Evolutionary conservation across 2,329 filamentous ascomycete species (phyloP).

Genomic region (Elsinoe batatas): DNA sequence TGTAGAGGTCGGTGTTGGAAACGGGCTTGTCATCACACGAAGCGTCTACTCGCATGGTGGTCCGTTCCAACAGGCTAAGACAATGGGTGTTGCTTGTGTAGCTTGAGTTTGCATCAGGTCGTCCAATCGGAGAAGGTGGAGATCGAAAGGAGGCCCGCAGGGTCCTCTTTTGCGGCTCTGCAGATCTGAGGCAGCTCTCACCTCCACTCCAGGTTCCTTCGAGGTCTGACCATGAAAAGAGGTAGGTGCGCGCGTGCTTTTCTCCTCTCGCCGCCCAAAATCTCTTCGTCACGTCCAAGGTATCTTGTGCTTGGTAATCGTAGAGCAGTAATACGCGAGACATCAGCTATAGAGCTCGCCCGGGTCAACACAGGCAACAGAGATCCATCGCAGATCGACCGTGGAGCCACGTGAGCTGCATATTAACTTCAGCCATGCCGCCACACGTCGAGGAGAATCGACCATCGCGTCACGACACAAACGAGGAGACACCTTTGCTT

Average conservation of each 20-base stretch:
- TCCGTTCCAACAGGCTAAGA: too few relatives aligned
- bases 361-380: not conserved
- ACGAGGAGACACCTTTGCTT: slow-evolving; percentile 34
- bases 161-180: not conserved
- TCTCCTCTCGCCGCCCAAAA: not conserved
- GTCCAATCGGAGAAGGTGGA: not conserved
- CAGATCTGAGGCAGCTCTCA: not conserved
- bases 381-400: not conserved
- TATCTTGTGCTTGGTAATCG: not conserved
- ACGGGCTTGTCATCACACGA: slow-evolving; percentile 50
- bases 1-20: slow-evolving; percentile 60
- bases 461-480: slow-evolving; percentile 4
- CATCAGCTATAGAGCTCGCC: too few relatives aligned
- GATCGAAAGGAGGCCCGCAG: not conserved
- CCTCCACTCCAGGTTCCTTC: not conserved
- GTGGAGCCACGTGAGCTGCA: too few relatives aligned
- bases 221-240: not conserved
- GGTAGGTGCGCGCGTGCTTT: not conserved
- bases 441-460: not conserved
- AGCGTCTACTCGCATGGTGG: not conserved
- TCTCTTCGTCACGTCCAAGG: not conserved
- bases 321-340: not conserved
- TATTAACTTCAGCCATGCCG: not conserved
- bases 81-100: too few relatives aligned
- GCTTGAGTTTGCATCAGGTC: too few relatives aligned